Base-by-base conservation (phyloP, 2,329 filamentous ascomycete species). In the Mollisia scopiformis region DNA sequence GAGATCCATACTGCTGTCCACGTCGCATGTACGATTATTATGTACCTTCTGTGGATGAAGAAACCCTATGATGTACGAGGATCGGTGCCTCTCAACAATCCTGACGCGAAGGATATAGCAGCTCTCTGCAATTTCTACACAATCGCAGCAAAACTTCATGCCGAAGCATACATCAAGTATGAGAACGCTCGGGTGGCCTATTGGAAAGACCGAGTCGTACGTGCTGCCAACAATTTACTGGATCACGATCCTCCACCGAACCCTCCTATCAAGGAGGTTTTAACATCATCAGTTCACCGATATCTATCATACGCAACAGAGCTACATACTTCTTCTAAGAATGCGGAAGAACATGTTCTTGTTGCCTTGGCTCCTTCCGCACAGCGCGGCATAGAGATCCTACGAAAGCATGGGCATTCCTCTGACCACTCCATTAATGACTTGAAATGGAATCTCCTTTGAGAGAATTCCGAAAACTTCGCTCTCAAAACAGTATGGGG, bases 11-110 rank as follows among this genome's bases (percentile, higher is more conserved):
- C 52, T 13, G 27, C 52, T 2, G 21, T 43, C 2, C 52, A 55
- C 21, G 52, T 55, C 30, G 52, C 33, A 14, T 55, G 52, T 35
- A 55, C 52, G 11, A 43, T 55, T n/a, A 19, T 41, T 10, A 55
- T 55, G 2, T 55, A 41, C 14, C 10, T 55, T 4, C 10, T 55
- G 8, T 55, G 52, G 52, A 28, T 55, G 51, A 43, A 41, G 27
- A 55, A 55, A 14, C 52, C 35, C 11, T 55, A 55, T 14, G 52
- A 43, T 43, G 19, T 55, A 3, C 52, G 52, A 19, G 31, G 23
- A 14, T 55, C 52, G 7, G 13, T 41, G 2, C 11, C 16, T 2
- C 37, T 55, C 6, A 43, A 2, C 3, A 25, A 55, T 3, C 33
- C 52, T n/a, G 21, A 21, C 2, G 52, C 35, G 5, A 39, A 30